Percentiles rank a stretch among this genome's conserved stretches.
Conservation (phyloP, 2,329 filamentous ascomycete species). For the Escovopsis weberi region DNA sequence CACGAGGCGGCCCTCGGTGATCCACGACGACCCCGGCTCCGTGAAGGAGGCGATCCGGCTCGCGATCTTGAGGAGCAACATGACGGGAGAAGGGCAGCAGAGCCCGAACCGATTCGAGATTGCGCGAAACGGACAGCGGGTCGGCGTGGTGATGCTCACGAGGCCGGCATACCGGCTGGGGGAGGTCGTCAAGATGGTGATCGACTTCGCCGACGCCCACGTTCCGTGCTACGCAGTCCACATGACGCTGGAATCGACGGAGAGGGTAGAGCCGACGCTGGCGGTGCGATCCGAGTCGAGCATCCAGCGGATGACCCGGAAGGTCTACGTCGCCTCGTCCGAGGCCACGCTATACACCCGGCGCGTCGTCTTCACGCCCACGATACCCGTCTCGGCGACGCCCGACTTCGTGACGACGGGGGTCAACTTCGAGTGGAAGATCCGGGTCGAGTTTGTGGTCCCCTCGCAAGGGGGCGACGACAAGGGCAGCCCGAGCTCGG, state of each 20-base stretch:
- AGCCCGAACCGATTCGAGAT: conserved; percentile 94
- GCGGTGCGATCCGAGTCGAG: conserved; percentile 76
- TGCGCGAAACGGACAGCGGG: conserved; percentile 76
- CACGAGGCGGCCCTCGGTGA: conserved; percentile 38
- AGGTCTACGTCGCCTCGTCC: conserved; percentile 61
- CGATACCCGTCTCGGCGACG: conserved; percentile 70
- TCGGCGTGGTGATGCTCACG: conserved; percentile 79
- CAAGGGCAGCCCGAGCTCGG: conserved; percentile 9
- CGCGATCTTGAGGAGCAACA: conserved; percentile 72
- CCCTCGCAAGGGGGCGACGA: conserved; percentile 31
- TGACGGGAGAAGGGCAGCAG: conserved; percentile 51
- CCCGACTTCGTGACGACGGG: conserved; percentile 88
- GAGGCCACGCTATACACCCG: conserved; percentile 74
- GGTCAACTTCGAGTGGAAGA: conserved; percentile 73
- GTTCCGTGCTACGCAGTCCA: conserved; percentile 79
- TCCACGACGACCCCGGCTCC: conserved; percentile 40
- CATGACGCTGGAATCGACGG: conserved; percentile 70
- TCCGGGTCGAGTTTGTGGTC: conserved; percentile 86
- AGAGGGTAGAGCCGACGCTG: conserved; percentile 66
- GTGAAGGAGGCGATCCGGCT: conserved; percentile 82
- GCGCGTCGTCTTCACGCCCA: conserved; percentile 64
- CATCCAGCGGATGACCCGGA: conserved; percentile 74
- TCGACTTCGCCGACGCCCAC: conserved; percentile 68
- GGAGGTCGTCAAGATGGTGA: conserved; percentile 67
- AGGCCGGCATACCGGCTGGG: conserved; percentile 81